phyloP scores from a whole-genome alignment of 768 basidiomycete species.

The Mycena olivaceomarginata region DNA sequence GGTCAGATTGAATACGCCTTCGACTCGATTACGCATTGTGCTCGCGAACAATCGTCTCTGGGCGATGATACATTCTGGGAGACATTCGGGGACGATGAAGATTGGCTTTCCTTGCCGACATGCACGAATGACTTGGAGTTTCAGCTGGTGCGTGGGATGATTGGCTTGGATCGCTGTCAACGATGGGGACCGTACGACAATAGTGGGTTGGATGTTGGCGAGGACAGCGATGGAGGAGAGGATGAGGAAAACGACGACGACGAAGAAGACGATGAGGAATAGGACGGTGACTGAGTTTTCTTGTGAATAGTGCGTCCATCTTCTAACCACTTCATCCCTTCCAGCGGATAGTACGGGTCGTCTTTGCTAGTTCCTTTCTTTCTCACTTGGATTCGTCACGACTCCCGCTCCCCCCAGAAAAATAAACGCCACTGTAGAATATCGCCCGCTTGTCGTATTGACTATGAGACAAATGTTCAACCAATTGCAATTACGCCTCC shows the following conservation, averaged over 20 bases:
- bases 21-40: constrained; percentile 52
- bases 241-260: background rate
- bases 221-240: background rate
- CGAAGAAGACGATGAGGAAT: background rate
- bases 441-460: too few relatives aligned
- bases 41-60: constrained; percentile 50
- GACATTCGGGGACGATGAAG: constrained; percentile 45
- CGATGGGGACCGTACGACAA: constrained; percentile 41
- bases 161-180: constrained; percentile 47
- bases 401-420: too few relatives aligned
- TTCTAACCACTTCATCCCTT: too few relatives aligned
- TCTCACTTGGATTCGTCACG: too few relatives aligned
- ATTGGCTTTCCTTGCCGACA: constrained; percentile 28
- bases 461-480: too few relatives aligned
- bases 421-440: too few relatives aligned
- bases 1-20: constrained; percentile 52
- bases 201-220: background rate
- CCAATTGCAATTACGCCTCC: too few relatives aligned
- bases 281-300: background rate
- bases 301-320: too few relatives aligned
- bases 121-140: constrained; percentile 57
- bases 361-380: too few relatives aligned
- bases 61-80: constrained; percentile 48
- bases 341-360: too few relatives aligned
- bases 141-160: constrained; percentile 49